Conservation (phyloP, 768 basidiomycete genomes). For the Chalciporus sphaerocephalus region DNA sequence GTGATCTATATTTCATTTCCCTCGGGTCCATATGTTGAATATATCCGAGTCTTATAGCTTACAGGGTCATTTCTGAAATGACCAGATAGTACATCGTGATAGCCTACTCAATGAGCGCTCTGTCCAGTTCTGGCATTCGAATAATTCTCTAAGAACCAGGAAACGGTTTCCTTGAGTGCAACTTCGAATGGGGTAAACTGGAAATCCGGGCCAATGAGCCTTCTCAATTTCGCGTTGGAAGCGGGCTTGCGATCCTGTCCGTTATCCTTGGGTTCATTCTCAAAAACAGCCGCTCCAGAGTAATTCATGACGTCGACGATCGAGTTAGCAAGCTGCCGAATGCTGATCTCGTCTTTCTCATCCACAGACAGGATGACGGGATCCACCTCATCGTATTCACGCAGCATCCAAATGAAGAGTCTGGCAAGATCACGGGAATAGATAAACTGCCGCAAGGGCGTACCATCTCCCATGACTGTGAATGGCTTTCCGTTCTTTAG, state of each 20-base stretch:
- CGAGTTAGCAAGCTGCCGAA: slow-evolving; percentile 86
- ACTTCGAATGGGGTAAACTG: slow-evolving; percentile 86
- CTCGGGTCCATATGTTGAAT: not conserved
- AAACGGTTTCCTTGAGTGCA: slow-evolving; percentile 75
- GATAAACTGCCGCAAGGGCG: slow-evolving; percentile 94
- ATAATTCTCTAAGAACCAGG: slow-evolving; percentile 87
- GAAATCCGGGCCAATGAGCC: slow-evolving; percentile 68
- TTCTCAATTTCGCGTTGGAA: slow-evolving; percentile 81
- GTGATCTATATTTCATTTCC: no score
- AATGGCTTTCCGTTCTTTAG: slow-evolving; percentile 80
- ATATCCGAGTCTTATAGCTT: no score
- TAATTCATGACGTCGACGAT: slow-evolving; percentile 83
- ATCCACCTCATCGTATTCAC: slow-evolving; percentile 89
- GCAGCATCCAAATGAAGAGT: slow-evolving; percentile 88
- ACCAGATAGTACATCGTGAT: slow-evolving; percentile 7
- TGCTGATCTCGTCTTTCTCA: slow-evolving; percentile 91
- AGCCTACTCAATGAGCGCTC: slow-evolving; percentile 10
- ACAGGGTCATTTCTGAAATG: not conserved
- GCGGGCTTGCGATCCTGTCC: slow-evolving; percentile 97
- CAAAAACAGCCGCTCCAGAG: slow-evolving; percentile 74
- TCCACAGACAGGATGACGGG: slow-evolving; percentile 92
- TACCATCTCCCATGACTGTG: slow-evolving; percentile 84
- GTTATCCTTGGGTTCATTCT: slow-evolving; percentile 62
- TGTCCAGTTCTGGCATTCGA: slow-evolving; percentile 62
- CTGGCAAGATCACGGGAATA: slow-evolving; percentile 96